These are phyloP conservation scores for Salix koriyanagi DNA, from an alignment of 345 rosid species.

Conservation along the genomic window DNA sequence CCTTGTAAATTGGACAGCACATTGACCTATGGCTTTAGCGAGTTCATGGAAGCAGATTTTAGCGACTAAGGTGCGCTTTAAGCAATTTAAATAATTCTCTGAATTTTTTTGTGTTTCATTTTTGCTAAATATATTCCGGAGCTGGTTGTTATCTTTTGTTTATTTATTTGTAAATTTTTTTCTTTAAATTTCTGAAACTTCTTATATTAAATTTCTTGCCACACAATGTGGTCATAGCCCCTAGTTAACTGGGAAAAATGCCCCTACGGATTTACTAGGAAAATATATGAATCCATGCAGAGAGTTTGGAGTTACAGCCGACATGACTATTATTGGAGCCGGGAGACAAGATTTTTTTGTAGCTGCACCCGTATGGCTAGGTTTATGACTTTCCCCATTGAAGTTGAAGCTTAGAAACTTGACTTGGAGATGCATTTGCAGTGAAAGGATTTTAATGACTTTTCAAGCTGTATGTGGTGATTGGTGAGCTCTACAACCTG, in stretches of 20 bases:
- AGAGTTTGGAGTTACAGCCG: not conserved
- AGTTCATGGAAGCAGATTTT: constrained; percentile 25
- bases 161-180: not conserved
- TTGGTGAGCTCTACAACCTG: constrained; percentile 10
- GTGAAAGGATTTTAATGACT: constrained; percentile 10
- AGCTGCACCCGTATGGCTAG: not conserved
- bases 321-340: not conserved
- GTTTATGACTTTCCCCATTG: not conserved
- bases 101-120: not conserved
- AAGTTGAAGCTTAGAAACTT: constrained; percentile 10
- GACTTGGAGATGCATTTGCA: constrained; percentile 8
- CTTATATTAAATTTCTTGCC: not conserved
- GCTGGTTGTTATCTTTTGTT: not conserved
- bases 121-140: not conserved
- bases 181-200: not conserved
- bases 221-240: not conserved
- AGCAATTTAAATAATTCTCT: not conserved
- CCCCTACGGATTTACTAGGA: not conserved
- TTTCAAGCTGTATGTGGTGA: constrained; percentile 2
- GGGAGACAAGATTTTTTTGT: not conserved
- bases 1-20: constrained; percentile 14
- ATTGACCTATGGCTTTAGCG: constrained; percentile 11
- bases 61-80: constrained; percentile 23
- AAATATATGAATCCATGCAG: not conserved
- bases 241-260: not conserved